Base-by-base conservation (phyloP, 2,329 filamentous ascomycete genomes). In the Clarireedia homoeocarpa region DNA sequence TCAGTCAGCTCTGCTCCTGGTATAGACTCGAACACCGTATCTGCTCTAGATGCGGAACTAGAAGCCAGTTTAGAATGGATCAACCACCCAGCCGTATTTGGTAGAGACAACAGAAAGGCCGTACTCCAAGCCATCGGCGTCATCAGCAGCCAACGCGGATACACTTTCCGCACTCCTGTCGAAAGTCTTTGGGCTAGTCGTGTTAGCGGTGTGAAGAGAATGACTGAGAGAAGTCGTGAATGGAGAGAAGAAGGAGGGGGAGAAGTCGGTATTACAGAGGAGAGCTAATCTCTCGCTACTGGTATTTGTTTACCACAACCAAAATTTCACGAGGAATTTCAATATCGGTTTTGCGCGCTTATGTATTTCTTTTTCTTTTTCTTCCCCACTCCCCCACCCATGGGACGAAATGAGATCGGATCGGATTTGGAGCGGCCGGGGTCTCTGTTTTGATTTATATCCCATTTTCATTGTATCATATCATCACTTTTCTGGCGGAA, bases 91-190 rank as follows among this genome's bases (percentile, higher is more conserved):
- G 91, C 91, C 2, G 89, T 97, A 2, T 99, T 99, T 69, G 86
- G 88, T 7, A 84, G 94, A 39, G 94, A 99, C 70, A 94, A 89
- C 57, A 85, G 94, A 66, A 99, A 99, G 75, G 90, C 92, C 4
- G 91, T 99, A 2, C 78, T 99, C 24, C 94, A 99, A 71, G 90
- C 91, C 15, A 97, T 99, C 63, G 92, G 94, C 6, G 91, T 97
- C 59, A 96, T 99, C 65, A 94, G 89, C 67, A 95, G 89, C 6
- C 94, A 99, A 73, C 82, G 94, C 48, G 91, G 88, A 10, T 96
- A 92, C 69, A 97, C 94, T 0, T 96, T 92, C 79, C 84, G 92
- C 51, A 94, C 91, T 2, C 84, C 90, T 0, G 87, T 92, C 5
- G 94, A 99, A 75, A 83, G 84, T 34, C 79, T 97, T 30, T 97